Evolutionary conservation across 106 monocot species (phyloP).

Genomic region (Apostasia ramifera): DNA sequence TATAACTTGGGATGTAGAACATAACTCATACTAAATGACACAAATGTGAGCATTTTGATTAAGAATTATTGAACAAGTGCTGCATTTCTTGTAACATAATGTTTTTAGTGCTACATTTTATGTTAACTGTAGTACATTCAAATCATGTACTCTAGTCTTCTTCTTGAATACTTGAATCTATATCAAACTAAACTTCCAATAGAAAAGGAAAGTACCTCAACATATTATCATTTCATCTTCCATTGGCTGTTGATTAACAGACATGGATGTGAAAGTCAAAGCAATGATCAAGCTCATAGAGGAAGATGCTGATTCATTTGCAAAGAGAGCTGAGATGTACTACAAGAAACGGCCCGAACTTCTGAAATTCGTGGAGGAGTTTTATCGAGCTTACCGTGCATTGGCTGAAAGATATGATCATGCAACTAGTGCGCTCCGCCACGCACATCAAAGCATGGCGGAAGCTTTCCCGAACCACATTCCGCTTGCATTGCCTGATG

Average conservation of each 20-base stretch:
- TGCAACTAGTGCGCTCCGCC: slow-evolving; percentile 55
- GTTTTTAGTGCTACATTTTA: neutral
- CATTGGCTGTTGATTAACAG: slow-evolving; percentile 19
- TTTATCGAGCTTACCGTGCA: slow-evolving; percentile 70
- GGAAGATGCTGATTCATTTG: slow-evolving; percentile 79
- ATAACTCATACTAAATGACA: no score
- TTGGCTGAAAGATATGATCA: slow-evolving; percentile 77
- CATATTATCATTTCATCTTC: neutral
- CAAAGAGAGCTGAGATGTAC: slow-evolving; percentile 75
- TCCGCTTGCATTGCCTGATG: slow-evolving; percentile 40
- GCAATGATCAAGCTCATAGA: slow-evolving; percentile 76
- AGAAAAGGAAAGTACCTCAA: neutral
- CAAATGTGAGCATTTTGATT: no score
- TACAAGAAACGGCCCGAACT: slow-evolving; percentile 68
- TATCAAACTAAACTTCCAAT: neutral
- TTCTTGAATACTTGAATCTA: neutral
- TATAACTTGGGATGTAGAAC: no score
- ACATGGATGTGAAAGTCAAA: slow-evolving; percentile 64
- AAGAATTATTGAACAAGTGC: neutral
- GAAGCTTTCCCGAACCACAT: slow-evolving; percentile 72
- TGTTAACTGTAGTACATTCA: slow-evolving; percentile 3
- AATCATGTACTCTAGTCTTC: neutral
- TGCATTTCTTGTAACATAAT: neutral
- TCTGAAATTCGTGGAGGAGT: slow-evolving; percentile 60
- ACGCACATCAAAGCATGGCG: slow-evolving; percentile 65